Base-by-base conservation (phyloP, 805 yeast species). In the Helenozyma baotianmanensis region DNA sequence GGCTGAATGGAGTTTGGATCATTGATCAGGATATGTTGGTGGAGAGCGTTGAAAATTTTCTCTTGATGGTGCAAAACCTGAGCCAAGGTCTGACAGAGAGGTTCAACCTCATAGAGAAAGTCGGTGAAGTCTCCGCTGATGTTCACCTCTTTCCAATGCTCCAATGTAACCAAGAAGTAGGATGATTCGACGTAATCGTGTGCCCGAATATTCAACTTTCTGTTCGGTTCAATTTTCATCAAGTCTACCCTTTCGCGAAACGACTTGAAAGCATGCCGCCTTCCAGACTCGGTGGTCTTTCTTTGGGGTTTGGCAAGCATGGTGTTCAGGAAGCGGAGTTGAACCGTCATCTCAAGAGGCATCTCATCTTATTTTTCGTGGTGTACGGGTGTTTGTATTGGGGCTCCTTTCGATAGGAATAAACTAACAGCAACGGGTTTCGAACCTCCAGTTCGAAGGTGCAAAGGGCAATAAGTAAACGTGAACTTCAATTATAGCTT, bases 111-210 rank as follows among this genome's bases (percentile, higher is more conserved):
- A 6, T 72, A 72, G 3, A 72, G 62, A 46, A 88, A 82, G 2
- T 71, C 76, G 2, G 80, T 72, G 51, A 86, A 92, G 27, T 69
- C 68, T 4, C 77, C 78, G 25, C 95, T 80, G 35, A 85, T 60
- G 54, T 89, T 90, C 36, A 85, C 76, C 51, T 92, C 97, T 37
- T 68, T 73, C 96, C 97, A 90, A 46, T 85, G 87, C 29, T 82
- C 81, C 39, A 83, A 65, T 0, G 95, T 78, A 9, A 92, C 74
- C 18, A 82, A 58, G 46, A 89, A 85, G 56, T 83, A 89, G 1
- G 96, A 87, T 2, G 78, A 58, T 39, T 82, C 90, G 23, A 74
- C 84, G 41, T 78, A 76, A 50, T 82, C 83, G 48, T 76, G 80
- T 1, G 78, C 80, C 48, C 83, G 69, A 41, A 70, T 75, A 15